Evolutionary conservation across 805 yeast genomes (phyloP), one percentile per base, ranked within the genome.

Genomic region (Starmerella davenportii): DNA sequence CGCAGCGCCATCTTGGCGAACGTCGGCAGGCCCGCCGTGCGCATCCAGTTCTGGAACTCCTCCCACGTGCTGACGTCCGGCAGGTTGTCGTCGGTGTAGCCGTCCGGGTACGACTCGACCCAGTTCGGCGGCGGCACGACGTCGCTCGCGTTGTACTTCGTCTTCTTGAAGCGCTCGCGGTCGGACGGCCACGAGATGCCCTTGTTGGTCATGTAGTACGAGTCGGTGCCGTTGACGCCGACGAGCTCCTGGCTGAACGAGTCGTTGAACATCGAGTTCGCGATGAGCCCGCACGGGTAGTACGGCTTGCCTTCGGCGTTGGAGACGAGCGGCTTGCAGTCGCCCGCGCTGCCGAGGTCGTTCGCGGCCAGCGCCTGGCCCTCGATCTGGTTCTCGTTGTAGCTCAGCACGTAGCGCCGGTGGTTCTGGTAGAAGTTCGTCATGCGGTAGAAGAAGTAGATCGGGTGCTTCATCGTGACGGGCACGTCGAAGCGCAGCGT

Each of bases 61-160:
- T 81, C 87, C 82, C 90, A 75, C 28, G 60, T 54, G 2, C 79
- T 66, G 35, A 87, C 55, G 53, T 79, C 76, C 2, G 93, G 93
- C 43, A 87, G 50, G 56, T 81, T 82, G 4, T 70, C 71, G 25
- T 69, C 74, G n/a, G 78, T 81, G 60, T 90, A 87, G 0, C 96
- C 96, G 43, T 84, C 60, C 2, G 96, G 96, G 56, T 59, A 87
- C 60, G 53, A 62, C 45, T 70, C 66, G 30, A 60, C 64, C 98
- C 98, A 87, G 60, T 79, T 81, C 38, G 90, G 93, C 4, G 98
- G 98, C 11, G 98, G 98, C 2, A 76, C 90, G 33, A 87, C 76
- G 13, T 82, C 75, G 21, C 64, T 53, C 7, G 75, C 64, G 31
- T 66, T 64, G 55, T 90, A 85, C 38, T 63, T 49, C 1, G 96